These are phyloP conservation scores for Bonia amplexicaulis DNA, from an alignment of 176 grass and related monocot species.

Conservation along the genomic window DNA sequence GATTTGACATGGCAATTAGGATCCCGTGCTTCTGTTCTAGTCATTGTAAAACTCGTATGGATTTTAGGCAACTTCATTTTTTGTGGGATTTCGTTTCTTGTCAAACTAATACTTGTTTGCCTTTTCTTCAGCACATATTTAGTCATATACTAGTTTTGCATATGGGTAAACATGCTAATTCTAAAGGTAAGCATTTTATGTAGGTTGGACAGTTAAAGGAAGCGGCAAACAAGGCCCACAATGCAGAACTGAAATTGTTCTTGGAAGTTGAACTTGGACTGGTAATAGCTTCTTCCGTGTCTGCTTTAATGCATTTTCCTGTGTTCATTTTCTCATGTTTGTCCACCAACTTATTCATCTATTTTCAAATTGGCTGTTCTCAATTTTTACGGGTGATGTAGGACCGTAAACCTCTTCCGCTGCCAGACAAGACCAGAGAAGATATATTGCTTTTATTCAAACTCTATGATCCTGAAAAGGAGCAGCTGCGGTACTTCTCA, in stretches of 20 bases:
- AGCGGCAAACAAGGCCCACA: slow-evolving; percentile 68
- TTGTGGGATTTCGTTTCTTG: slow-evolving; percentile 8
- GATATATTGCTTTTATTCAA: slow-evolving; percentile 99
- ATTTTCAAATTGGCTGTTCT: slow-evolving; percentile 22
- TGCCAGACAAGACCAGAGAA: slow-evolving; percentile 76
- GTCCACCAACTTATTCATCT: background rate
- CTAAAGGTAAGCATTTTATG: slow-evolving; percentile 27
- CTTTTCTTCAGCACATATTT: slow-evolving; percentile 6
- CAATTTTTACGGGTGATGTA: slow-evolving; percentile 23
- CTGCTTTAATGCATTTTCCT: background rate
- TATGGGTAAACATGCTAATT: slow-evolving; percentile 7
- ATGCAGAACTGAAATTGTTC: slow-evolving; percentile 77
- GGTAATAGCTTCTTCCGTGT: slow-evolving; percentile 30
- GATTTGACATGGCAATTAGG: background rate
- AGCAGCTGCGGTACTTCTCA: slow-evolving; percentile 64
- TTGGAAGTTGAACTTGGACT: slow-evolving; percentile 83
- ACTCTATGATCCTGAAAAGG: slow-evolving; percentile 97
- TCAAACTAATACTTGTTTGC: slow-evolving; percentile 4
- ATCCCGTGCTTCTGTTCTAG: background rate
- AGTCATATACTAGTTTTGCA: background rate
- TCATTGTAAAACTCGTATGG: background rate
- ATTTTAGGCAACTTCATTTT: background rate
- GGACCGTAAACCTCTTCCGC: slow-evolving; percentile 66
- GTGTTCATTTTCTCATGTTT: background rate
- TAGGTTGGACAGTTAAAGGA: slow-evolving; percentile 91